Conservation (phyloP, 2,329 filamentous ascomycete genomes). For the Orbilia javanica region DNA sequence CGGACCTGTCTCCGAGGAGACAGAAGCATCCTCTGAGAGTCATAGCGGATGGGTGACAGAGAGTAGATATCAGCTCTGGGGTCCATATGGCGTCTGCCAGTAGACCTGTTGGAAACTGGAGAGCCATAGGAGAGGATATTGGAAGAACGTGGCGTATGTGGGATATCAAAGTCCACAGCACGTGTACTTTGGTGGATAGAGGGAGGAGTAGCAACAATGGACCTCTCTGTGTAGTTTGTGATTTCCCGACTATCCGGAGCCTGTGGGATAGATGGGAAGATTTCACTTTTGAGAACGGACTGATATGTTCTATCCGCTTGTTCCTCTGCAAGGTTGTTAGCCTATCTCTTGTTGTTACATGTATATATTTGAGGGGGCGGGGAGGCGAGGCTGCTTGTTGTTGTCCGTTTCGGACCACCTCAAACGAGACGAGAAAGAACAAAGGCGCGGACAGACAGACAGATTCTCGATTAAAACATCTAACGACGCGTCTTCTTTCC, state of each 20-base stretch:
- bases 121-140: constrained; percentile 95
- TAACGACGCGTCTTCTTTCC: constrained; percentile 20
- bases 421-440: constrained; percentile 15
- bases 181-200: constrained; percentile 57
- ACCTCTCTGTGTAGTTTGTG: constrained; percentile 56
- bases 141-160: constrained; percentile 95
- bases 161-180: constrained; percentile 65
- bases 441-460: constrained; percentile 13
- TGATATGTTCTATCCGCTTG: constrained; percentile 96
- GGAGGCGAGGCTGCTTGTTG: constrained; percentile 33
- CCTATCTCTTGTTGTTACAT: constrained; percentile 6
- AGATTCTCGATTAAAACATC: neutral
- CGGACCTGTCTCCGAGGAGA: constrained; percentile 89
- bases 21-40: constrained; percentile 91
- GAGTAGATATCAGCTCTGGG: constrained; percentile 94
- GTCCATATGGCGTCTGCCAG: constrained; percentile 89
- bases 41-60: constrained; percentile 90
- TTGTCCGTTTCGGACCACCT: constrained; percentile 24
- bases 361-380: neutral
- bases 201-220: constrained; percentile 60
- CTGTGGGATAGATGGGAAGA: constrained; percentile 94
- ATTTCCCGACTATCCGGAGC: constrained; percentile 67
- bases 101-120: constrained; percentile 74
- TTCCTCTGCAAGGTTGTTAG: constrained; percentile 72
- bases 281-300: constrained; percentile 84